phyloP scores from a whole-genome alignment of 2,329 filamentous ascomycete species.

The Venturia pyrina region DNA sequence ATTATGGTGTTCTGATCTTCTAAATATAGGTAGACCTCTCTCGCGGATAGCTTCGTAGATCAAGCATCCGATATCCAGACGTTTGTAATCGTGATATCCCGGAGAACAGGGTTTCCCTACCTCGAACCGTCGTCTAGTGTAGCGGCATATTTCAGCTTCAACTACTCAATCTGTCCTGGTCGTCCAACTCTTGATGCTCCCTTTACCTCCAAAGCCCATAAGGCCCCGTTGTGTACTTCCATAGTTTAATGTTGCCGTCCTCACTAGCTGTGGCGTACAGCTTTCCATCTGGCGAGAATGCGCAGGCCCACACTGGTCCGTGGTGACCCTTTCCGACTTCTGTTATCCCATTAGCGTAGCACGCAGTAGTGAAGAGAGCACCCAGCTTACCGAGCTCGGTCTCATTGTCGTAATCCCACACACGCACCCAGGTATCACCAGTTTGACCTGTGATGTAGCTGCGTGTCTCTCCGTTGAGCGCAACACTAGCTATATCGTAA shows the following conservation, averaged over 20 bases:
- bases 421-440: slow-evolving; percentile 90
- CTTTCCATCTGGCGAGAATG: slow-evolving; percentile 91
- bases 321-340: slow-evolving; percentile 96
- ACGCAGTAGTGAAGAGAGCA: slow-evolving; percentile 9
- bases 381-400: slow-evolving; percentile 55
- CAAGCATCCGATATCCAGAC: background rate
- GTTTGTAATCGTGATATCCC: background rate
- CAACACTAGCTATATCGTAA: slow-evolving; percentile 85
- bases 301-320: slow-evolving; percentile 91
- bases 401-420: slow-evolving; percentile 80
- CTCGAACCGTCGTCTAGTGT: background rate
- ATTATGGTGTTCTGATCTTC: background rate
- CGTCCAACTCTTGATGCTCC: background rate
- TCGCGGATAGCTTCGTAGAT: background rate
- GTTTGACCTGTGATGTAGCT: slow-evolving; percentile 86
- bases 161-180: background rate
- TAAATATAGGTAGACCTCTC: background rate
- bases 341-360: slow-evolving; percentile 25
- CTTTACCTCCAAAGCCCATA: slow-evolving; percentile 54
- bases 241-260: slow-evolving; percentile 93
- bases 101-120: background rate
- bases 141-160: background rate
- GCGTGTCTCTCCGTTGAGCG: slow-evolving; percentile 68
- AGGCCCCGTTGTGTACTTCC: slow-evolving; percentile 56
- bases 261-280: slow-evolving; percentile 94